Percentiles rank a stretch among this genome's conserved stretches.
phyloP scores from a whole-genome alignment of 768 basidiomycete species.

The Sporobolomyces phaffii region DNA sequence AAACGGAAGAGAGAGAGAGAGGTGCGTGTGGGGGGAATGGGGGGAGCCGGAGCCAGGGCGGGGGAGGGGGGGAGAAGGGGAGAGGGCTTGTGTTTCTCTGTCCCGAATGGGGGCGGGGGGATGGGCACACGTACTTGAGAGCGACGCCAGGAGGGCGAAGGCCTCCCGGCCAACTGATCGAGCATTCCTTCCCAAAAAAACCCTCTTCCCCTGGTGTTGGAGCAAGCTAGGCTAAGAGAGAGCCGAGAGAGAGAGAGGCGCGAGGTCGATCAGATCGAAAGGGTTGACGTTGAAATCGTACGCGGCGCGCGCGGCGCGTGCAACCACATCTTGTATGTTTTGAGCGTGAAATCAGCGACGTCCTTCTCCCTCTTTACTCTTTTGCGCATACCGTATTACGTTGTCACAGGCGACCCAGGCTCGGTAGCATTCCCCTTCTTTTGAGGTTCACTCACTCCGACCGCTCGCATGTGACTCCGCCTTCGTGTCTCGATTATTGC shows the following conservation, averaged over 20 bases:
- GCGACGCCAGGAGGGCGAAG: slow-evolving; percentile 66
- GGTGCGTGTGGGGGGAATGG: too few species aligned
- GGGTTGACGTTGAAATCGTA: too few species aligned
- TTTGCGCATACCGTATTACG: not conserved
- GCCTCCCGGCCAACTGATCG: slow-evolving; percentile 82
- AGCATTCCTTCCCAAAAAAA: too few species aligned
- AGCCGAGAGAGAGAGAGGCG: not conserved
- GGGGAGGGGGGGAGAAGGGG: not conserved
- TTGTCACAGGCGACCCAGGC: too few species aligned
- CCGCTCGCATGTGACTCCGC: too few species aligned
- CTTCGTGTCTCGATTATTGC: too few species aligned
- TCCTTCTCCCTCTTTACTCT: too few species aligned
- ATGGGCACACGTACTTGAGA: slow-evolving; percentile 24
- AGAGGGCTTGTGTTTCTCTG: too few species aligned
- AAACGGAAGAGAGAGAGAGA: not conserved
- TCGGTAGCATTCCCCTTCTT: too few species aligned
- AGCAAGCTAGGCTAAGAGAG: not conserved
- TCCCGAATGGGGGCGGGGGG: too few species aligned
- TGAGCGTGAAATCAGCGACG: not conserved
- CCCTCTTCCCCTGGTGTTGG: not conserved
- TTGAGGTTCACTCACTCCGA: too few species aligned
- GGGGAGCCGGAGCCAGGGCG: too few species aligned
- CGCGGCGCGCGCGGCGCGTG: not conserved
- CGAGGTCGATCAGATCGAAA: not conserved
- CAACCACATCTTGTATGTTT: not conserved